Evolutionary conservation across 768 basidiomycete genomes (phyloP).

Genomic region (Tylopilus rubrobrunneus): DNA sequence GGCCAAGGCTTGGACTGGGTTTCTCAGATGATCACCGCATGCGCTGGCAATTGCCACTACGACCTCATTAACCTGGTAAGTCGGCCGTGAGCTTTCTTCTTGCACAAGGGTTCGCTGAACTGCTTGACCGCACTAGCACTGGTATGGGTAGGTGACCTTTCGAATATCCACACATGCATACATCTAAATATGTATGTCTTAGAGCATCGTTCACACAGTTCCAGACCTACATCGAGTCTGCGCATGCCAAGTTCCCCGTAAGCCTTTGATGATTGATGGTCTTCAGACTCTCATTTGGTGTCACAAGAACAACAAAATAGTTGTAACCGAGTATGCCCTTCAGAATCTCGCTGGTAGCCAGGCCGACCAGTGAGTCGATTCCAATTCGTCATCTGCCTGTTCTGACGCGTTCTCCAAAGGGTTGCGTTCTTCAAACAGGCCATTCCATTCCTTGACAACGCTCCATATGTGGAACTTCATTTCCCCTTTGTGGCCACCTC

Average conservation of each 20-base stretch:
- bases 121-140: conserved; percentile 15
- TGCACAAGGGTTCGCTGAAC: not conserved
- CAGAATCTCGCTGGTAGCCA: conserved; percentile 29
- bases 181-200: conserved; percentile 4
- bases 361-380: conserved; percentile 25
- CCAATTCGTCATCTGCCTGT: not conserved
- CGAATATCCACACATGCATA: not conserved
- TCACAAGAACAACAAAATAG: conserved; percentile 20
- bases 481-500: conserved; percentile 36
- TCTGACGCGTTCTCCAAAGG: conserved; percentile 16
- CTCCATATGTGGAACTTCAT: conserved; percentile 32
- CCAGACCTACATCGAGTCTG: conserved; percentile 25
- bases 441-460: conserved; percentile 32
- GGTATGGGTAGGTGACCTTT: conserved; percentile 25
- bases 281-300: conserved; percentile 2
- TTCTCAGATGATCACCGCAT: conserved; percentile 32
- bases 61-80: conserved; percentile 35
- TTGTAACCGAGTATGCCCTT: conserved; percentile 34
- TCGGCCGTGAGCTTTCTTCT: not conserved
- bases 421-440: conserved; percentile 32
- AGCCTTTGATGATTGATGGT: not conserved
- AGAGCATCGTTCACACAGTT: conserved; percentile 29
- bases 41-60: conserved; percentile 32
- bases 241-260: conserved; percentile 28
- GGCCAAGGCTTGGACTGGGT: conserved; percentile 36